These are phyloP conservation scores for Chrysoporthe puriensis DNA, from an alignment of 2,329 filamentous ascomycete genomes.

Conservation along the genomic window DNA sequence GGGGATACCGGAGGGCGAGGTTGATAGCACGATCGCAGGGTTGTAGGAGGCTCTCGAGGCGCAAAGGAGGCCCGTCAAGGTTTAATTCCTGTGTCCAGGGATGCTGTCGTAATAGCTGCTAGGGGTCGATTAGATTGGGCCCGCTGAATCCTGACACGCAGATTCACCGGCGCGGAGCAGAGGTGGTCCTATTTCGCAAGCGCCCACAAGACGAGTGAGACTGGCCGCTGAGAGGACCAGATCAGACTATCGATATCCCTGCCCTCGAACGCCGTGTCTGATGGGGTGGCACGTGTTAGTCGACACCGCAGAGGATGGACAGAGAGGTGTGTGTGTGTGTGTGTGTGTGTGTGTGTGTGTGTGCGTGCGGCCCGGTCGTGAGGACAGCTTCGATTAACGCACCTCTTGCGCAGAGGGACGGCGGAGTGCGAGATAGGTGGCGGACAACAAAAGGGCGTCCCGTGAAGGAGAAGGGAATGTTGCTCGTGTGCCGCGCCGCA, in stretches of 20 bases:
- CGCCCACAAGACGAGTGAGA: constrained; percentile 3
- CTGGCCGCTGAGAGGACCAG: not conserved
- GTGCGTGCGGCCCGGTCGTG: not conserved
- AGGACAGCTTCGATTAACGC: constrained; percentile 13
- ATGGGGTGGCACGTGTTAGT: constrained; percentile 9
- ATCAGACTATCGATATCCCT: not conserved
- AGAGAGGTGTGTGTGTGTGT: not conserved
- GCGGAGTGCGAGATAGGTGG: not conserved
- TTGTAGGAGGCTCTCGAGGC: constrained; percentile 8
- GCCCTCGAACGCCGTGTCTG: not conserved
- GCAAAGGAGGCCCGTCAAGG: constrained; percentile 8
- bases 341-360: no score
- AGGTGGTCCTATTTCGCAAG: not conserved
- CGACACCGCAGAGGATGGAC: not conserved
- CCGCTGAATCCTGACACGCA: constrained; percentile 6
- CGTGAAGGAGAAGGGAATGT: not conserved
- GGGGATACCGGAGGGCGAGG: not conserved
- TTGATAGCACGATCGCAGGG: not conserved
- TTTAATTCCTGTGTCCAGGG: constrained; percentile 10
- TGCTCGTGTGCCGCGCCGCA: not conserved
- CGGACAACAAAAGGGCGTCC: not conserved
- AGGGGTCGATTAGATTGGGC: not conserved
- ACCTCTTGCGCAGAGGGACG: not conserved
- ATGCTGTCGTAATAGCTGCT: constrained; percentile 12
- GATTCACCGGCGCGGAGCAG: not conserved